Evolutionary conservation across 768 basidiomycete species (phyloP).

Genomic region (Suillus lakei): DNA sequence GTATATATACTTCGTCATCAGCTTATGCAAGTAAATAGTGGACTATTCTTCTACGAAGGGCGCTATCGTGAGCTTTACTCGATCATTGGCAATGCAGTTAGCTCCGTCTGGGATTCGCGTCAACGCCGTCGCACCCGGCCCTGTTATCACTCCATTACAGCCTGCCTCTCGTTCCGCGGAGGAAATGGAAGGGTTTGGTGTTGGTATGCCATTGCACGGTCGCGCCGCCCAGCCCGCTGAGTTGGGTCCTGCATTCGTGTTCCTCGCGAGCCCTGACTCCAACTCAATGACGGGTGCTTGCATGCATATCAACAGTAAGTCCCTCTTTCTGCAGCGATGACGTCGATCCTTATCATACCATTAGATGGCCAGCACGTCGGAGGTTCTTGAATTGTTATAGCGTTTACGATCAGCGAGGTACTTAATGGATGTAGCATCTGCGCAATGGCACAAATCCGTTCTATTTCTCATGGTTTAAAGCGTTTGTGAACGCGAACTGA

Average conservation of each 20-base stretch:
- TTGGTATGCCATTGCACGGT: constrained; percentile 54
- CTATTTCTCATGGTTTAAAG: not conserved
- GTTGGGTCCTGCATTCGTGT: constrained; percentile 56
- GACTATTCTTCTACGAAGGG: too few species aligned
- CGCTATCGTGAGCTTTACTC: too few species aligned
- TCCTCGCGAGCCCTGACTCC: constrained; percentile 51
- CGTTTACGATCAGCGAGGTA: too few species aligned
- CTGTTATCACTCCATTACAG: constrained; percentile 63
- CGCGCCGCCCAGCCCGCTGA: constrained; percentile 57
- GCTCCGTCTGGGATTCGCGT: too few species aligned
- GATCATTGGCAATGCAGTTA: too few species aligned
- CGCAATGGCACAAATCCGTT: not conserved
- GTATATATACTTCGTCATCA: too few species aligned
- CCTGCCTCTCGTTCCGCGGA: constrained; percentile 57
- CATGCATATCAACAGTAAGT: constrained; percentile 38
- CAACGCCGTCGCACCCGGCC: too few species aligned
- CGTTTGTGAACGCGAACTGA: too few species aligned
- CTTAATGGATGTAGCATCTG: not conserved
- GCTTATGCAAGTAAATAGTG: too few species aligned
- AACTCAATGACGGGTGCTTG: constrained; percentile 46
- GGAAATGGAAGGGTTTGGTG: constrained; percentile 58
- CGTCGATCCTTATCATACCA: not conserved
- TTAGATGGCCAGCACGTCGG: constrained; percentile 14
- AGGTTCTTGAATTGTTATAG: constrained; percentile 13
- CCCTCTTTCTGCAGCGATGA: constrained; percentile 2